Evolutionary conservation across 805 yeast genomes (phyloP).

Genomic region (Saccharomycopsis babjevae): DNA sequence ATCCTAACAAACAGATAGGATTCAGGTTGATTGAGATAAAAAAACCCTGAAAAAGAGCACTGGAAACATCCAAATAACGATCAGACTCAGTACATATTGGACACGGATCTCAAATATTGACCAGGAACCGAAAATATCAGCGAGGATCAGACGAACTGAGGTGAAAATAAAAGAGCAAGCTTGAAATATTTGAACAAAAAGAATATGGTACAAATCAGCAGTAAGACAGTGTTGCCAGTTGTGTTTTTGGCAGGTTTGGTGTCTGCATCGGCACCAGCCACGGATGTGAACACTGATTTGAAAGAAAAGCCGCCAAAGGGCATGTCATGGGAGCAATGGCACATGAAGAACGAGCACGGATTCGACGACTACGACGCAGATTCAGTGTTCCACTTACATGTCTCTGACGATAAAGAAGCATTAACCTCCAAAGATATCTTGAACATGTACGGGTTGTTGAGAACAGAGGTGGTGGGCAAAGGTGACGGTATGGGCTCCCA

Average conservation of each 20-base stretch:
- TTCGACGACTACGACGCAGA: slow-evolving; percentile 63
- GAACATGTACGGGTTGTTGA: slow-evolving; percentile 67
- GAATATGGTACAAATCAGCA: neutral
- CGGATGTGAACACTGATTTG: slow-evolving; percentile 12
- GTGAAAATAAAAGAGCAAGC: neutral
- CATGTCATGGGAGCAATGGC: slow-evolving; percentile 73
- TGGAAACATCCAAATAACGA: no score
- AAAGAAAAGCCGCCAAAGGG: slow-evolving; percentile 40
- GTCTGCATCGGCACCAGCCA: neutral
- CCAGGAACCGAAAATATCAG: no score
- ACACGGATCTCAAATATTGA: no score
- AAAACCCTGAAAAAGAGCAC: no score
- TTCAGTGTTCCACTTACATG: slow-evolving; percentile 75
- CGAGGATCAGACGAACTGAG: no score
- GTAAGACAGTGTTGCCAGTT: neutral
- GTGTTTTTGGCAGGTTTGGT: neutral
- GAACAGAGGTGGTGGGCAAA: slow-evolving; percentile 68
- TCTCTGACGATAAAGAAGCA: slow-evolving; percentile 47
- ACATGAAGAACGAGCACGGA: slow-evolving; percentile 84
- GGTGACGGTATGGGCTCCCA: slow-evolving; percentile 87
- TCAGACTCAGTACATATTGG: no score
- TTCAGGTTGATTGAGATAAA: no score
- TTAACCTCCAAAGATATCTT: slow-evolving; percentile 56
- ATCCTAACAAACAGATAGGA: no score
- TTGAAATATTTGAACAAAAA: neutral